Evolutionary conservation across 441 rosid genomes (phyloP), one percentile per base, ranked within the genome.

Genomic region (Pelargonium citronellum): DNA sequence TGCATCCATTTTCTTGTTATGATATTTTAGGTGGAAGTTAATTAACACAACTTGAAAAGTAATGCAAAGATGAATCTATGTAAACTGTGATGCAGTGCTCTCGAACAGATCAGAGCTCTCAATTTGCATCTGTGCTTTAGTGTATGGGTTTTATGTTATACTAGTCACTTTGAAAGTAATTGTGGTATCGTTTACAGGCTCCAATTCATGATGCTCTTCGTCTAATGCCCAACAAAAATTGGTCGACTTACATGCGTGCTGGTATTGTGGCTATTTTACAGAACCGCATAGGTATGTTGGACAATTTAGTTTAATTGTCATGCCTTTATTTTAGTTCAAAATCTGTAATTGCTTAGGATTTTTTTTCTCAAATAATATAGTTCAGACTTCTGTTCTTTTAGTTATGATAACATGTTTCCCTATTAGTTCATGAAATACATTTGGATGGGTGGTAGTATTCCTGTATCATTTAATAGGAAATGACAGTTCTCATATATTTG

Each of bases 181-280:
- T 69, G 37, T 24, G 22, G 13, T 60, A 11, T 70, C 44, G 63
- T 73, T 76, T 57, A 41, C 83, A 95, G 99, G 86, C 69, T 75
- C 81, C 71, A 10, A 83, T 90, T 79, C 83, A 76, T 15, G 85
- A 83, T 66, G 74, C 89, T 44, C 85, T 92, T 74, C 82, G 75
- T 63, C 70, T 71, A 65, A 81, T 83, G 85, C 73, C 82, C 17
- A 76, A 80, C 69, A 74, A 60, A 73, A 80, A 69, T 64, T 92
- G 97, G 96, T 78, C 95, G 24, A 79, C 81, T 68, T 74, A 86
- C 73, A 81, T 92, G 76, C 82, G 85, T 70, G 76, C 73, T 17
- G 99, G 99, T 71, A 75, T 92, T 75, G 84, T 85, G 24, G 86
- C 89, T 69, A 85, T 92, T 75, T 82, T 95, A 73, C 98, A 92